Evolutionary conservation across 495 filamentous ascomycete species (phyloP), one percentile per base, ranked within the genome.

Genomic region (Tuber microsphaerosporum): DNA sequence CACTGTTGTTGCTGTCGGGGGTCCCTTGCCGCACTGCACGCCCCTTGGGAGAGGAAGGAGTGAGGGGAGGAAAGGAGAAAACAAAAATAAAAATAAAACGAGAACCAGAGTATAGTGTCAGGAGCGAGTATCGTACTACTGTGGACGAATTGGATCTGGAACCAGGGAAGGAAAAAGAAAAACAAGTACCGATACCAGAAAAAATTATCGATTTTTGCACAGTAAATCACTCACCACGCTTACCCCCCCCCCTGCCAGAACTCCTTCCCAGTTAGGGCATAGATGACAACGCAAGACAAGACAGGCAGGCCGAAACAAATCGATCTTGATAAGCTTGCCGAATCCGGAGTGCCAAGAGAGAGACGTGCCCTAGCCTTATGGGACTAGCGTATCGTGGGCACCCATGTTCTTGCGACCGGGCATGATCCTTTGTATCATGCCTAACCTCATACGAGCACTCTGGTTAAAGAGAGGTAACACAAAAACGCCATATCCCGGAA

Each of bases 141-240:
- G 39, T 41, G 39, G 39, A 41, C 39, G 39, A 41, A 41, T 41
- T 41, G 39, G 39, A 41, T 41, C 3, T 4, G 4, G 39, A 41
- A 41, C 39, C 39, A 41, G 39, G 39, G 39, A 41, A 41, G 39
- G 5, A 41, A 41, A 6, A 41, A 41, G 39, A 41, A 41, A 41
- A 41, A 41, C 39, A 41, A 41, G 39, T 41, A 41, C 39, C 39
- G 39, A 6, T 41, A 41, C 39, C 39, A 1, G 51, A 31, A 61
- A 22, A 61, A 34, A 65, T 65, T 65, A 31, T 65, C 56, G 56
- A 65, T 65, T 65, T 34, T 65, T 65, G 56, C 56, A 65, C 56
- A 34, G 26, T 31, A 5, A 16, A 65, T 65, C 56, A 65, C 56
- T 65, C 56, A 65, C 56, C 56, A 17, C 12, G 4, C 34, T 61